Conservation (phyloP, 2,329 filamentous ascomycete species). For the Aaosphaeria pasadenensis region DNA sequence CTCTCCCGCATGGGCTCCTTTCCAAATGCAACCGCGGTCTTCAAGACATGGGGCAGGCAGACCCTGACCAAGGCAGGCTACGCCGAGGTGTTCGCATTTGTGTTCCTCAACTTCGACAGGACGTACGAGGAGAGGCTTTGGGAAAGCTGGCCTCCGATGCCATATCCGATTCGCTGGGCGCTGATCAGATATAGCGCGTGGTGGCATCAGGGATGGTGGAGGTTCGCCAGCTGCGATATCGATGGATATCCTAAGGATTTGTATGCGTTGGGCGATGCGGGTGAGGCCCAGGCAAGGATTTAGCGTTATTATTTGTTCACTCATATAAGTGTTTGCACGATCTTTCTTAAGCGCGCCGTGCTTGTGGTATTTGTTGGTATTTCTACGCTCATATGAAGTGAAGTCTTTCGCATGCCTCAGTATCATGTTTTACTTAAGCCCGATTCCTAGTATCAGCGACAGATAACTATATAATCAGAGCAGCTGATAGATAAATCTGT, state of each 20-base stretch:
- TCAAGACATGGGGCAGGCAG: conserved; percentile 62
- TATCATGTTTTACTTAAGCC: too few relatives aligned
- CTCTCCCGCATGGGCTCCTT: conserved; percentile 40
- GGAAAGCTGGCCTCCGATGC: conserved; percentile 65
- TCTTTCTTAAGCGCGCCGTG: too few relatives aligned
- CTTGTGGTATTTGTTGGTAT: too few relatives aligned
- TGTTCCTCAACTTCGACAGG: conserved; percentile 61
- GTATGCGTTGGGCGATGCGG: conserved; percentile 40
- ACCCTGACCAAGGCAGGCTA: conserved; percentile 61
- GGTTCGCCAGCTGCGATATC: conserved; percentile 61
- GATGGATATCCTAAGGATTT: conserved; percentile 53
- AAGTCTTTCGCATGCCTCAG: too few relatives aligned
- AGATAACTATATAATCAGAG: too few relatives aligned
- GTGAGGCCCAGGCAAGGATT: too few relatives aligned
- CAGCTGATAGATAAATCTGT: too few relatives aligned
- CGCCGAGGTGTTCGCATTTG: conserved; percentile 62
- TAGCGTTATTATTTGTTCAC: too few relatives aligned
- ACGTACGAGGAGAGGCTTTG: conserved; percentile 59
- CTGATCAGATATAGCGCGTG: conserved; percentile 58
- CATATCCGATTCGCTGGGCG: conserved; percentile 57
- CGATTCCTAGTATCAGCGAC: too few relatives aligned
- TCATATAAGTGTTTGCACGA: too few relatives aligned
- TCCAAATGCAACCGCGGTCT: conserved; percentile 50
- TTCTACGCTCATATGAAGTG: too few relatives aligned
- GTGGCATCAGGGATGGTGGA: conserved; percentile 59